These are phyloP conservation scores for Leccinellum albellum DNA, from an alignment of 768 basidiomycete genomes.

Conservation along the genomic window DNA sequence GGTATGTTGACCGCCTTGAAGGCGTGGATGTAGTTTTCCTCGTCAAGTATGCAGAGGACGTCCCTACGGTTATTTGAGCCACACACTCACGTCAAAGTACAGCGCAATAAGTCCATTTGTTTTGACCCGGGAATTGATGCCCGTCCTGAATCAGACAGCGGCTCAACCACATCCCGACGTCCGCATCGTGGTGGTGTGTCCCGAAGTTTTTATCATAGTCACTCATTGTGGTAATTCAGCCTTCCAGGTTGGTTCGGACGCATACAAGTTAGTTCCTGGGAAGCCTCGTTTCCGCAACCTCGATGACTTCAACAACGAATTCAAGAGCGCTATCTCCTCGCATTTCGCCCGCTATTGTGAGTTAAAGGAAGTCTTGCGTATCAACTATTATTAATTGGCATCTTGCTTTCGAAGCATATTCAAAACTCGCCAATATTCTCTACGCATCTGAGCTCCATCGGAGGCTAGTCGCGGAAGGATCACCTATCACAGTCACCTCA, in stretches of 20 bases:
- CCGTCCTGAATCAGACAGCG: slow-evolving; percentile 50
- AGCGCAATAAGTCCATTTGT: slow-evolving; percentile 53
- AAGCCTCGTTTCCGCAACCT: slow-evolving; percentile 4
- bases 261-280: slow-evolving; percentile 20
- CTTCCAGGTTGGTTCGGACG: slow-evolving; percentile 33
- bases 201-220: background rate
- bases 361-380: background rate
- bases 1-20: slow-evolving; percentile 9
- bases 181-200: slow-evolving; percentile 53
- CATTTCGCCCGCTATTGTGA: background rate
- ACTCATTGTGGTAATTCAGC: background rate
- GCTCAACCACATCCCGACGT: slow-evolving; percentile 49
- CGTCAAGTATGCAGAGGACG: slow-evolving; percentile 38
- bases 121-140: slow-evolving; percentile 52
- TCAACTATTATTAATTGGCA: background rate
- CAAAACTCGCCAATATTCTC: slow-evolving; percentile 51
- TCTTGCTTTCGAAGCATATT: slow-evolving; percentile 32
- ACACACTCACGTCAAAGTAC: background rate
- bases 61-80: background rate
- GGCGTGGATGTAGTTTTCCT: slow-evolving; percentile 39
- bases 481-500: slow-evolving; percentile 12
- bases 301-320: slow-evolving; percentile 33
- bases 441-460: slow-evolving; percentile 50
- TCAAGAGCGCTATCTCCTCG: slow-evolving; percentile 16
- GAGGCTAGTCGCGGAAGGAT: slow-evolving; percentile 28